Percentiles rank a stretch among this genome's conserved stretches.
Conservation (phyloP, 495 filamentous ascomycete genomes). For the Pseudoneurospora amorphoporcata region DNA sequence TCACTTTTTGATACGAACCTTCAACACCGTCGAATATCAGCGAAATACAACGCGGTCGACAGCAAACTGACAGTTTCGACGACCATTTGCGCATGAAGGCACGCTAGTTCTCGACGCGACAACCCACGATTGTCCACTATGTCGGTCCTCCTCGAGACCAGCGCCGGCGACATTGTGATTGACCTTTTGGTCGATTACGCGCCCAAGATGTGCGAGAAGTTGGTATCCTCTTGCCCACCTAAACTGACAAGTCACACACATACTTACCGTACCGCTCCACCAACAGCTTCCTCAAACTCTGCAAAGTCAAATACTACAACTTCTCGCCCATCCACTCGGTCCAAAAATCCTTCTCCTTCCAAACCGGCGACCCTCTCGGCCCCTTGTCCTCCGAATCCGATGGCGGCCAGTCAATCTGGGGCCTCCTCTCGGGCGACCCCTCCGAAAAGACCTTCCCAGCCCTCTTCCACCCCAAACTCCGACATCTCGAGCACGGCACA, state of each 20-base stretch:
- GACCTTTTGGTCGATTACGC: conserved; percentile 80
- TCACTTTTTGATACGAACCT: background rate
- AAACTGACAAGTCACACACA: conserved; percentile 7
- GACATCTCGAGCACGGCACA: conserved; percentile 75
- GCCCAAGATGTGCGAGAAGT: conserved; percentile 89
- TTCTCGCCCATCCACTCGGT: conserved; percentile 81
- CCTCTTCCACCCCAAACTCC: conserved; percentile 71
- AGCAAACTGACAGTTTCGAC: no score
- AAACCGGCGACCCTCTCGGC: conserved; percentile 87
- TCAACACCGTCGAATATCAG: no score
- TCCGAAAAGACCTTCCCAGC: conserved; percentile 72
- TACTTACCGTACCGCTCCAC: conserved; percentile 44
- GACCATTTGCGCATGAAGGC: background rate
- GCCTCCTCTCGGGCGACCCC: conserved; percentile 54
- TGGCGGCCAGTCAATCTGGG: conserved; percentile 90
- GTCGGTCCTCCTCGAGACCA: conserved; percentile 83
- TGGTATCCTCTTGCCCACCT: conserved; percentile 21
- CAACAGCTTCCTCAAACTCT: conserved; percentile 88
- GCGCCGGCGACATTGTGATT: conserved; percentile 84
- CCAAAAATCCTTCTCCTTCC: conserved; percentile 87
- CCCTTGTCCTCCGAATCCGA: conserved; percentile 72
- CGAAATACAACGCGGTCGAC: no score
- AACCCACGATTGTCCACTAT: conserved; percentile 20
- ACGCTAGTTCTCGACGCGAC: background rate
- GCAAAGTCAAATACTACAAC: conserved; percentile 97